Evolutionary conservation across 768 basidiomycete species (phyloP), one percentile per base, ranked within the genome.

Genomic region (Baorangia bicolor): DNA sequence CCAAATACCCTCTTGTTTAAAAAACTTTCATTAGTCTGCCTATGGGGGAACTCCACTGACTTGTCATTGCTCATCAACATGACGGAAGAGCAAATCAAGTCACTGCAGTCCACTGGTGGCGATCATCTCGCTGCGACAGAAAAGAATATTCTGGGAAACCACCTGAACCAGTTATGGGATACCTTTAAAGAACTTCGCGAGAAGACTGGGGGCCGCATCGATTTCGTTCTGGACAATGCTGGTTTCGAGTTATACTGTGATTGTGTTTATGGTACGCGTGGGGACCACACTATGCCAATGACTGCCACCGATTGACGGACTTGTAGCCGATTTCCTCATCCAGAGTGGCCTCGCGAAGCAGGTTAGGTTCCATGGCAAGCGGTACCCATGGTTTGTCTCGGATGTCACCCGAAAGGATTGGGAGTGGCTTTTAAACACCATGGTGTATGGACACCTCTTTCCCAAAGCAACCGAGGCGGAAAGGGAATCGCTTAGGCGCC

Each of bases 41-140:
- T 96, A 13, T 97, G 94, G 94, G 95, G 95, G 16, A 97, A 98
- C 74, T 94, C 94, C 10, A 98, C 95, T 47, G 95, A 97, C 73
- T 78, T 97, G 47, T 96, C 94, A 3, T 81, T 98, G 35, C 79
- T 97, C 55, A 98, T 97, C 72, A 92, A 98, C 74, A 96, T 97
- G 94, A 90, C 90, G 8, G 95, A 98, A 73, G 94, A 97, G 30
- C 94, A 97, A 71, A 97, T 98, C 75, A 94, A 94, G 70, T 83
- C 88, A 43, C 80, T 97, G n/a, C 95, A 98, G 69, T 94, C 94
- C 14, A 96, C 94, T 18, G 95, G 94, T 12, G 93, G 94, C n/a
- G 95, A 94, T 43, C 85, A 92, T 57, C 85, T 98, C 42, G 94
- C 94, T 3, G 92, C 93, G 2, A 94, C 95, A 2, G 94, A 96